Evolutionary conservation across 2,329 filamentous ascomycete species (phyloP).

Genomic region (Ilyonectria sp.): DNA sequence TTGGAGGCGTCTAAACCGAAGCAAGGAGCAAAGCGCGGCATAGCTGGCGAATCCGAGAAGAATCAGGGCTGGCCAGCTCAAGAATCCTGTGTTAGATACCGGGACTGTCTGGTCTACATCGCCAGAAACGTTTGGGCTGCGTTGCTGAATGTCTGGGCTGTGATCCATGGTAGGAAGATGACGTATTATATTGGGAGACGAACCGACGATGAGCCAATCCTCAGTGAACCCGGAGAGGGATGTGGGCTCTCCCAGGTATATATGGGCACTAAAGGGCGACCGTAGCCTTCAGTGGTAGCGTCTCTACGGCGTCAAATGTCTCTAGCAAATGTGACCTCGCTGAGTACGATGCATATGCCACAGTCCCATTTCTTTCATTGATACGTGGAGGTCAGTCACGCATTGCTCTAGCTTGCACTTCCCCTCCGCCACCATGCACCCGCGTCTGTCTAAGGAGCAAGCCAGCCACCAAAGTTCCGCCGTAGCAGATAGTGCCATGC

Average conservation of each 20-base stretch:
- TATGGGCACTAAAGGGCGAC: not conserved
- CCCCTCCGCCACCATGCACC: not conserved
- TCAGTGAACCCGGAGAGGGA: not conserved
- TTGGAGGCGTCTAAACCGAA: conserved; percentile 56
- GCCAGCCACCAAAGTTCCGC: not conserved
- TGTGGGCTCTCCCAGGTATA: not conserved
- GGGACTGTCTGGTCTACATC: not conserved
- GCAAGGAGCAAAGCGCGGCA: conserved; percentile 51
- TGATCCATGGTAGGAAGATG: not conserved
- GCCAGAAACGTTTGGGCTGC: conserved; percentile 7
- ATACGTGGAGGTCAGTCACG: not conserved
- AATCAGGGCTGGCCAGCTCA: conserved; percentile 23
- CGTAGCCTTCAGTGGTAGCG: not conserved
- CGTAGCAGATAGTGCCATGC: not conserved
- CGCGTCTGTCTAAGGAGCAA: not conserved
- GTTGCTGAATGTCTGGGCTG: not conserved
- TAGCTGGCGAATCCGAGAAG: conserved; percentile 50
- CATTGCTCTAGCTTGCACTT: not conserved
- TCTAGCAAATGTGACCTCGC: not conserved
- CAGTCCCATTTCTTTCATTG: not conserved
- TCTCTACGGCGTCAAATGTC: not conserved
- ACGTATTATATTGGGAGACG: not conserved
- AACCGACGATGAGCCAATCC: not conserved
- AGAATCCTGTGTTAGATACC: not conserved
- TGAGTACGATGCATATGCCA: not conserved